These are phyloP conservation scores for Mycosarcoma mackinlayi DNA, from an alignment of 1,284 basidiomycete species.

Conservation along the genomic window DNA sequence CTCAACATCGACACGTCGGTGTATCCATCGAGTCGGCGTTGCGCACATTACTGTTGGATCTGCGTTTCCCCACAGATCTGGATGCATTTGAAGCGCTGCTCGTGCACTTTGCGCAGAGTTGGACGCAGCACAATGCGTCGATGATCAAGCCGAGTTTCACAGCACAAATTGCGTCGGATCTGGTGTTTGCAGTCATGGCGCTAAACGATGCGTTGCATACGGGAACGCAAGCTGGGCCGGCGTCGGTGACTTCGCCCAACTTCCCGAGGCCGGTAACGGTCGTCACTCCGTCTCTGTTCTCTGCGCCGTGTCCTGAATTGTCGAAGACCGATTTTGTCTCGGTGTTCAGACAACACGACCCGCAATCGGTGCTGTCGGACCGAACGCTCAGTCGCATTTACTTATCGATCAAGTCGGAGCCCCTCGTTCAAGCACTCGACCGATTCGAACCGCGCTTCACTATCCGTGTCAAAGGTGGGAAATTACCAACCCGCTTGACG, in stretches of 20 bases:
- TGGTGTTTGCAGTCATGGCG: conserved; percentile 86
- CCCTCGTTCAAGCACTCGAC: conserved; percentile 51
- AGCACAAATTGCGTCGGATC: conserved; percentile 69
- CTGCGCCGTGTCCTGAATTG: conserved; percentile 33
- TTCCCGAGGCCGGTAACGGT: conserved; percentile 28
- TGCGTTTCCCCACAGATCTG: conserved; percentile 78
- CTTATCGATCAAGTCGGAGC: conserved; percentile 50
- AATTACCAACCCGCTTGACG: conserved; percentile 49
- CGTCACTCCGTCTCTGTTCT: conserved; percentile 50
- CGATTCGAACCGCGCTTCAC: conserved; percentile 42
- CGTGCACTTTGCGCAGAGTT: conserved; percentile 81
- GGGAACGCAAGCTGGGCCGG: conserved; percentile 7
- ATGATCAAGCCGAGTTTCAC: conserved; percentile 56
- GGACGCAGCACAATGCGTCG: conserved; percentile 83
- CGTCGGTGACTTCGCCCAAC: conserved; percentile 20
- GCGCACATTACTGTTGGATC: conserved; percentile 81
- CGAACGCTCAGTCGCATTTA: conserved; percentile 62
- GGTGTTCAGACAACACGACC: conserved; percentile 57
- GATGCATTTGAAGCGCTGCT: conserved; percentile 77
- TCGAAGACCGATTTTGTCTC: conserved; percentile 50
- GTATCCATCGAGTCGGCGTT: conserved; percentile 88
- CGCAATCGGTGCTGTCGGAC: conserved; percentile 50
- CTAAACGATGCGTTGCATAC: conserved; percentile 74
- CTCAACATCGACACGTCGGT: conserved; percentile 83
- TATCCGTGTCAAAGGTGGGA: conserved; percentile 42